phyloP scores from a whole-genome alignment of 2,329 filamentous ascomycete genomes.

The Trichoderma citrinoviride region DNA sequence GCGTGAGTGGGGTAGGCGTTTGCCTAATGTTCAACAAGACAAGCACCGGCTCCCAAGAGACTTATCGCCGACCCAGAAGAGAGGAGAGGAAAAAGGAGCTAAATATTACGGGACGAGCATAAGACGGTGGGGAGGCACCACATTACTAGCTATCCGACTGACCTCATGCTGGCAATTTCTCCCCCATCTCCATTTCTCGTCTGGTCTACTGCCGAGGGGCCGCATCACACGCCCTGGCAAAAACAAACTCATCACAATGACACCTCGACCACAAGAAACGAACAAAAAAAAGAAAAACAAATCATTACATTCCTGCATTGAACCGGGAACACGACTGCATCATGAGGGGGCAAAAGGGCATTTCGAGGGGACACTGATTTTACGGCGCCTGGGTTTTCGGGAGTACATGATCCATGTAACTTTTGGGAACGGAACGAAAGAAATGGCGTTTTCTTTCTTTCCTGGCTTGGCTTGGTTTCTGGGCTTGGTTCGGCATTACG shows the following conservation, averaged over 20 bases:
- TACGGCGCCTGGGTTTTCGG: not conserved
- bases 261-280: not conserved
- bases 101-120: not conserved
- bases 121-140: constrained; percentile 1
- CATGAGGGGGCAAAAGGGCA: too few species aligned
- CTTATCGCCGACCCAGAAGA: not conserved
- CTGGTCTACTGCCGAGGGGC: not conserved
- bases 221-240: not conserved
- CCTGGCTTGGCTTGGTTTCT: not conserved
- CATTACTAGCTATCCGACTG: not conserved
- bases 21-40: not conserved
- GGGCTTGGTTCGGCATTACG: not conserved
- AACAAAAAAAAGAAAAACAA: not conserved
- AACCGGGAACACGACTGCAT: too few species aligned
- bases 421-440: not conserved
- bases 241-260: not conserved
- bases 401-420: not conserved
- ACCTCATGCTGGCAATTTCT: not conserved
- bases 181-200: not conserved
- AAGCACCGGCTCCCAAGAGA: not conserved
- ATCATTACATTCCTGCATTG: too few species aligned
- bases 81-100: not conserved
- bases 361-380: not conserved
- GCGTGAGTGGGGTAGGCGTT: not conserved
- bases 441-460: not conserved